A percentile compares a stretch with the other conserved stretches of the same genome.
phyloP scores from a whole-genome alignment of 2,329 filamentous ascomycete genomes.

The Aspergillus sp. region DNA sequence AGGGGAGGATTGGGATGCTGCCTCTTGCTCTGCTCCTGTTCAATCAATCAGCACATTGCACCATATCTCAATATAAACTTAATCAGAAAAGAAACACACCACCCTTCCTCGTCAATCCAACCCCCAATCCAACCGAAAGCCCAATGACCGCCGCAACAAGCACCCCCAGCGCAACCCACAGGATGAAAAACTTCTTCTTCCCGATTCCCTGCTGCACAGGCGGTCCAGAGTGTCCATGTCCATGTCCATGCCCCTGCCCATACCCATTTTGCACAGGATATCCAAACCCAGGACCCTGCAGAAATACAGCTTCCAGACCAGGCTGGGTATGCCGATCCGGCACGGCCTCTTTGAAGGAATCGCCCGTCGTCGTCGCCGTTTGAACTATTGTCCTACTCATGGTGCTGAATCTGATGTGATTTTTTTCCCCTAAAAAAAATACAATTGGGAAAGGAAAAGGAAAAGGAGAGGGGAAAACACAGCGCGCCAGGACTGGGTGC shows the following conservation, averaged over 20 bases:
- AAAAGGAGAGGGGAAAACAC: neutral
- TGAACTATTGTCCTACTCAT: neutral
- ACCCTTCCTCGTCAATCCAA: neutral
- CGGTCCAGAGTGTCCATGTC: neutral
- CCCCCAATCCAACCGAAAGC: neutral
- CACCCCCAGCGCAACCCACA: neutral
- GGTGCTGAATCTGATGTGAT: neutral
- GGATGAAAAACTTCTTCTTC: neutral
- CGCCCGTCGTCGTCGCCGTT: neutral
- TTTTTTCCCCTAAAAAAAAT: too few relatives aligned
- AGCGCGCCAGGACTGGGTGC: neutral
- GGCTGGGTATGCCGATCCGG: neutral
- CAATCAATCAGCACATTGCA: neutral
- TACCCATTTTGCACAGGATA: neutral
- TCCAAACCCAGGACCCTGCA: neutral
- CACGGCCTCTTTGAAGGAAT: conserved; percentile 6
- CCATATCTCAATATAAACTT: neutral
- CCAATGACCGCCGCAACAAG: neutral
- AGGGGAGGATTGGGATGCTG: neutral
- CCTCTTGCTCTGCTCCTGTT: neutral
- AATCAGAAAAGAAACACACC: neutral
- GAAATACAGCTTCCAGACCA: neutral
- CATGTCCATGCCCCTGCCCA: neutral
- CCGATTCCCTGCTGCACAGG: neutral
- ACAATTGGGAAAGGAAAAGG: neutral